Base-by-base conservation (phyloP, 768 basidiomycete genomes). In the Boletus barrowsii region DNA sequence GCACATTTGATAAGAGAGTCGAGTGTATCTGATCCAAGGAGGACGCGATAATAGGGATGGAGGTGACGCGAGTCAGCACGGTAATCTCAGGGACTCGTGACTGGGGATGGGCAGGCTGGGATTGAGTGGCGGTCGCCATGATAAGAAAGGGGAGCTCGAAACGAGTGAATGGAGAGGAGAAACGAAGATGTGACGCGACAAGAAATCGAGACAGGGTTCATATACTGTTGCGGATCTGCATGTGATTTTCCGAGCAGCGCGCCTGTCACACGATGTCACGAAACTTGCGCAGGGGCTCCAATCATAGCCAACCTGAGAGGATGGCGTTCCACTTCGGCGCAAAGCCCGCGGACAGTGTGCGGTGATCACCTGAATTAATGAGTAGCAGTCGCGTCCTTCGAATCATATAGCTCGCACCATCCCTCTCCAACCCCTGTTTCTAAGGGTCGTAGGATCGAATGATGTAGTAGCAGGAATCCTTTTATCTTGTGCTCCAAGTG, bases 21-120 rank as follows among this genome's bases (percentile, higher is more conserved):
- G 72, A 69, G 65, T 87, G 82, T 54, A 90, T 69, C 37, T 83
- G 79, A 54, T 76, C 74, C 54, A 90, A 68, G 5, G 82, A 81
- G 50, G 81, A 85, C 45, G 82, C 81, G 63, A 93, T 76, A 42
- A 91, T 71, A 20, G 90, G 90, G 54, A 93, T 90, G 43, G 82
- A 79, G n/a, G 77, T 80, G 46, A 92, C 79, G 53, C 88, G 85
- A 37, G 67, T 62, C 51, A 92, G 56, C 58, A 82, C 72, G 43
- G 82, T 89, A 62, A 89, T 63, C 66, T 84, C 83, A 50, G 87
- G 83, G 22, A 44, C 35, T 39, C 63, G 54, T 0, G 59, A 11
- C 22, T 59, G 57, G 9, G 60, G 17, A n/a, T 71, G 57, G 2
- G 68, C 40, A 2, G 63, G 45, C 35, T 63, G 68, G n/a, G 61